These are phyloP conservation scores for Helicostylum pulchrum DNA, from an alignment of 192 early-diverging fungal genomes.

Conservation along the genomic window DNA sequence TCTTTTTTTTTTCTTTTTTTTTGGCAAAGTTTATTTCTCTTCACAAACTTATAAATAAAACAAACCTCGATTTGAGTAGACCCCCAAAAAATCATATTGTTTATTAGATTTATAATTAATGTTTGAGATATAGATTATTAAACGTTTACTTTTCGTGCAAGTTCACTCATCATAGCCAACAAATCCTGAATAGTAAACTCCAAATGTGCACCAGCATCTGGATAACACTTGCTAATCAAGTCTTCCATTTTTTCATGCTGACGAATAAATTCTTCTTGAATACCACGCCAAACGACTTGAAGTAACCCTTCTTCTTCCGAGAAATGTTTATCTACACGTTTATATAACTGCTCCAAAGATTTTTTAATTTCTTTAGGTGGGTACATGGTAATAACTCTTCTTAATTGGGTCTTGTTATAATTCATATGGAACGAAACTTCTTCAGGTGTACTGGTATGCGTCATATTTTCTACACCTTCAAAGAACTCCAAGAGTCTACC, in stretches of 20 bases:
- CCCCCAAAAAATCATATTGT: background rate
- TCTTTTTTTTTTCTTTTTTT: background rate
- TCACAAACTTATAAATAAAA: background rate
- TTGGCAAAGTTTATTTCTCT: background rate
- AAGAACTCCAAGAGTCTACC: constrained; percentile 93
- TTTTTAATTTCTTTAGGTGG: constrained; percentile 81
- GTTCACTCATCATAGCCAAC: constrained; percentile 66
- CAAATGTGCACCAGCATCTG: constrained; percentile 73
- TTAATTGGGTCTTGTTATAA: constrained; percentile 79
- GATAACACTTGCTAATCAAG: constrained; percentile 82
- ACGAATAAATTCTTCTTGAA: constrained; percentile 81
- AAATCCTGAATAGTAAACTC: constrained; percentile 88
- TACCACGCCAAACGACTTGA: constrained; percentile 87
- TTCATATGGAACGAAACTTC: constrained; percentile 81
- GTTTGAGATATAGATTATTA: background rate
- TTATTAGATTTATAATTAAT: no score
- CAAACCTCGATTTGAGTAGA: background rate
- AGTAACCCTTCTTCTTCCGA: constrained; percentile 77
- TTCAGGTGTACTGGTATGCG: constrained; percentile 73
- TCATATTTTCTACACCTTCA: constrained; percentile 86
- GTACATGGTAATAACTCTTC: constrained; percentile 82
- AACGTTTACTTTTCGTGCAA: constrained; percentile 30
- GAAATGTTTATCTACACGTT: constrained; percentile 94
- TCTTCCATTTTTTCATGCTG: constrained; percentile 80
- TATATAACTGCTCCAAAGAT: constrained; percentile 77